These are phyloP conservation scores for Iberis pinnata DNA, from an alignment of 345 rosid species.

Conservation along the genomic window DNA sequence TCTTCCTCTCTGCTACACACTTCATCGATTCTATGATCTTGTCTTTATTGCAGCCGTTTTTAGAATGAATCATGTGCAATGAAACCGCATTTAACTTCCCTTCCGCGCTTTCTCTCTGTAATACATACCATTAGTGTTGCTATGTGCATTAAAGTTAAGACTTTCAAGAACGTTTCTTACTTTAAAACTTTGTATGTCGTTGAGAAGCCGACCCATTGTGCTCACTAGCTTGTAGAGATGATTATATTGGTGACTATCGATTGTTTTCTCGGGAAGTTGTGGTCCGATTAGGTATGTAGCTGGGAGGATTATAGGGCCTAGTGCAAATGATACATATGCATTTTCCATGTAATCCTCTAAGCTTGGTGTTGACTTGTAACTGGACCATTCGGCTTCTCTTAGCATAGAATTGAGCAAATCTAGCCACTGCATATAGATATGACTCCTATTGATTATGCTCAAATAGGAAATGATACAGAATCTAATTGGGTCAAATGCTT, in stretches of 20 bases:
- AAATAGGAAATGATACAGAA: neutral
- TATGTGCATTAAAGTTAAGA: neutral
- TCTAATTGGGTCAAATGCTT: constrained; percentile 19
- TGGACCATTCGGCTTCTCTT: constrained; percentile 54
- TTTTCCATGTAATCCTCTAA: constrained; percentile 64
- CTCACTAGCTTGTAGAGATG: constrained; percentile 50
- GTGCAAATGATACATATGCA: constrained; percentile 59
- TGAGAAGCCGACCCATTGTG: constrained; percentile 80
- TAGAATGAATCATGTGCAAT: constrained; percentile 42
- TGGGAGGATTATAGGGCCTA: constrained; percentile 85
- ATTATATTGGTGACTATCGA: constrained; percentile 34
- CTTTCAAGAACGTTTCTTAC: constrained; percentile 23
- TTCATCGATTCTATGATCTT: constrained; percentile 37
- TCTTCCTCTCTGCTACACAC: constrained; percentile 24
- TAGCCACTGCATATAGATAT: constrained; percentile 64
- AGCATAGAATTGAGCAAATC: constrained; percentile 59
- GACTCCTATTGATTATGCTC: neutral
- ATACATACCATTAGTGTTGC: constrained; percentile 6
- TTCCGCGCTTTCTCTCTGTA: constrained; percentile 61
- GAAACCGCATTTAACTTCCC: constrained; percentile 72
- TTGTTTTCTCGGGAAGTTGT: constrained; percentile 40
- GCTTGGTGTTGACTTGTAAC: constrained; percentile 48
- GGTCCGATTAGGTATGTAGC: constrained; percentile 72
- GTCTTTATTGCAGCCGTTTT: constrained; percentile 27
- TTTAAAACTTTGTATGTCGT: constrained; percentile 66